Percentiles rank a stretch among this genome's conserved stretches.
Evolutionary conservation across 2,329 filamentous ascomycete genomes (phyloP).

Genomic region (Acarospora socialis): DNA sequence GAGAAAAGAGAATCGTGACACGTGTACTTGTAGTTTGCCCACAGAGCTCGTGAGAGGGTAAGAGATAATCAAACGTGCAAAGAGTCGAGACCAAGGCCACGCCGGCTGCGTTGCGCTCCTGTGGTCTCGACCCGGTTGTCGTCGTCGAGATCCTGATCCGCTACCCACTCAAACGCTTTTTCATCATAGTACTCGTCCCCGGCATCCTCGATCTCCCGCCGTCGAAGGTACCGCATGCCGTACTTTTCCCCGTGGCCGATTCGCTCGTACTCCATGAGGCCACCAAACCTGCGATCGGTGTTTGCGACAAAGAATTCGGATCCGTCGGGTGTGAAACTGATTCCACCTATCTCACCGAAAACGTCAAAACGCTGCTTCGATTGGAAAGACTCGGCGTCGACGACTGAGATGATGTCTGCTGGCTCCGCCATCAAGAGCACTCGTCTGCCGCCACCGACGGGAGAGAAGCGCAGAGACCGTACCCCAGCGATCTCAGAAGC

Average conservation of each 20-base stretch:
- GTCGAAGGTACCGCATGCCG: neutral
- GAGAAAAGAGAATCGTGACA: too few species aligned
- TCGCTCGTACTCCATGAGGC: constrained; percentile 31
- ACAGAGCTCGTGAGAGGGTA: too few species aligned
- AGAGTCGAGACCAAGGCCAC: too few species aligned
- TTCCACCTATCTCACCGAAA: constrained; percentile 32
- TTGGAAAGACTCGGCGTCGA: constrained; percentile 29
- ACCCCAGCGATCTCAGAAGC: constrained; percentile 32
- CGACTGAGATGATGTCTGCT: constrained; percentile 30
- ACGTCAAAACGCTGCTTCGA: constrained; percentile 31
- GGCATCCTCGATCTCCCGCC: neutral
- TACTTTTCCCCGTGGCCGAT: neutral
- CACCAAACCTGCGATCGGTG: constrained; percentile 28
- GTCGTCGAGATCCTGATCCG: constrained; percentile 6
- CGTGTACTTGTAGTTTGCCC: too few species aligned
- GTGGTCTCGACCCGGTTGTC: constrained; percentile 1
- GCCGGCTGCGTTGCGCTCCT: too few species aligned
- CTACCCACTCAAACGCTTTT: constrained; percentile 2
- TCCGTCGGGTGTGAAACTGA: constrained; percentile 29
- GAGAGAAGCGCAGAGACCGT: constrained; percentile 29
- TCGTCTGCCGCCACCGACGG: constrained; percentile 29
- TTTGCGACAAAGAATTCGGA: constrained; percentile 30
- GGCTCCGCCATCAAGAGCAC: constrained; percentile 30
- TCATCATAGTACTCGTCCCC: neutral
- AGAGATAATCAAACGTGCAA: too few species aligned